Evolutionary conservation across 305 asterid species (phyloP).

Genomic region (Coffea humblotiana): DNA sequence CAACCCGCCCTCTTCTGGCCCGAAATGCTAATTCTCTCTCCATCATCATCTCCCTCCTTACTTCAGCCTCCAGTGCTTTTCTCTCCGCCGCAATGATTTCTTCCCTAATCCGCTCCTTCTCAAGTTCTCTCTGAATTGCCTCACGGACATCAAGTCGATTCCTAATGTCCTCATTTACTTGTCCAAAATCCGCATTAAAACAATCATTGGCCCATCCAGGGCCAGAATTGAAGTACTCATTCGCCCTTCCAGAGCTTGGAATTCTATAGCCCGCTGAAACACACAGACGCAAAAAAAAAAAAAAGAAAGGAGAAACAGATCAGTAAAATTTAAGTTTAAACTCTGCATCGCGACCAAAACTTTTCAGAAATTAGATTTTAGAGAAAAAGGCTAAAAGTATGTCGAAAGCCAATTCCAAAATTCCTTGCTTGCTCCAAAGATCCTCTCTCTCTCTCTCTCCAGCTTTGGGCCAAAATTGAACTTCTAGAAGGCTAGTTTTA

Average conservation of each 20-base stretch:
- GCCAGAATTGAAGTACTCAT: conserved; percentile 12
- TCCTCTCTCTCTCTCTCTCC: background rate
- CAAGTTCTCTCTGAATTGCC: conserved; percentile 44
- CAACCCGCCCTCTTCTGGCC: conserved; percentile 13
- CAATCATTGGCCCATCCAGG: conserved; percentile 14
- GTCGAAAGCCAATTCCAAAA: background rate
- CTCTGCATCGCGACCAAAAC: background rate
- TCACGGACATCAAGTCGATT: conserved; percentile 15
- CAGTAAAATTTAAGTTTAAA: background rate
- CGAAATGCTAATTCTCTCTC: conserved; percentile 42
- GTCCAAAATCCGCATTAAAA: conserved; percentile 9
- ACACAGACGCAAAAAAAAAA: background rate
- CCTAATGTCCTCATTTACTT: conserved; percentile 14
- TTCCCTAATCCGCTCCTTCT: conserved; percentile 57
- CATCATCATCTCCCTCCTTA: conserved; percentile 50
- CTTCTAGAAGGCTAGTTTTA: background rate
- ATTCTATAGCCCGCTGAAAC: conserved; percentile 26
- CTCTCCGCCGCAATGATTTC: conserved; percentile 59
- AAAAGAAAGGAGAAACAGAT: background rate
- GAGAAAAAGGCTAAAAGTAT: too few relatives aligned
- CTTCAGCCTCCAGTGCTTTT: conserved; percentile 53
- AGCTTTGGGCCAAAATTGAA: background rate
- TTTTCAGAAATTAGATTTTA: background rate
- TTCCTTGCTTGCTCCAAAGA: background rate
- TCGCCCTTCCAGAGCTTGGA: conserved; percentile 7